These are phyloP conservation scores for Pochonia chlamydosporia DNA, from an alignment of 2,329 filamentous ascomycete species.

Conservation along the genomic window DNA sequence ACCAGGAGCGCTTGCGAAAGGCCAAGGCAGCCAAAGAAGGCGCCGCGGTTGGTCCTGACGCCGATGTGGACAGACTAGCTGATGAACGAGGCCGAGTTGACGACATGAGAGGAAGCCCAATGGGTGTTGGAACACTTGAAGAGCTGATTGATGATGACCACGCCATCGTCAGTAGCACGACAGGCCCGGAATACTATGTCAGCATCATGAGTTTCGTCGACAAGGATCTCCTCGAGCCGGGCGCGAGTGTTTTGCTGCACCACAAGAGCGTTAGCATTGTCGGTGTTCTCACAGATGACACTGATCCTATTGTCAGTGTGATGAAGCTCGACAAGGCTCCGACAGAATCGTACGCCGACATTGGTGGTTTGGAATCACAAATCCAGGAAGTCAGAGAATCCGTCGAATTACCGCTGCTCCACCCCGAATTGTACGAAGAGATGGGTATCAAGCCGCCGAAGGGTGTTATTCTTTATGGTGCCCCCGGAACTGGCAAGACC, in stretches of 20 bases:
- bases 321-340: conserved; percentile 99
- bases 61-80: conserved; percentile 74
- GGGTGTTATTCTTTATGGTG: conserved; percentile 97
- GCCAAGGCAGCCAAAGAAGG: conserved; percentile 76
- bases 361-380: conserved; percentile 89
- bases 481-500: conserved; percentile 94
- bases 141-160: conserved; percentile 99
- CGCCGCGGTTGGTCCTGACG: conserved; percentile 63
- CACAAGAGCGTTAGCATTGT: conserved; percentile 98
- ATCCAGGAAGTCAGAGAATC: conserved; percentile 98
- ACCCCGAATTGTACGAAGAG: conserved; percentile 97
- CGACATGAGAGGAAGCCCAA: conserved; percentile 96
- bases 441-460: conserved; percentile 99
- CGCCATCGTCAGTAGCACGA: conserved; percentile 95
- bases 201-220: conserved; percentile 99
- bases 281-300: conserved; percentile 91
- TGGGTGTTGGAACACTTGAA: conserved; percentile 96
- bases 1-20: conserved; percentile 93
- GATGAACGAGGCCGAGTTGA: conserved; percentile 94
- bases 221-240: conserved; percentile 95
- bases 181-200: conserved; percentile 97
- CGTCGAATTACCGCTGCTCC: conserved; percentile 87
- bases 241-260: conserved; percentile 89
- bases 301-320: conserved; percentile 90
- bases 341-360: conserved; percentile 96